Conservation (phyloP, 179 eudicot genomes). For the Silene coronaria region DNA sequence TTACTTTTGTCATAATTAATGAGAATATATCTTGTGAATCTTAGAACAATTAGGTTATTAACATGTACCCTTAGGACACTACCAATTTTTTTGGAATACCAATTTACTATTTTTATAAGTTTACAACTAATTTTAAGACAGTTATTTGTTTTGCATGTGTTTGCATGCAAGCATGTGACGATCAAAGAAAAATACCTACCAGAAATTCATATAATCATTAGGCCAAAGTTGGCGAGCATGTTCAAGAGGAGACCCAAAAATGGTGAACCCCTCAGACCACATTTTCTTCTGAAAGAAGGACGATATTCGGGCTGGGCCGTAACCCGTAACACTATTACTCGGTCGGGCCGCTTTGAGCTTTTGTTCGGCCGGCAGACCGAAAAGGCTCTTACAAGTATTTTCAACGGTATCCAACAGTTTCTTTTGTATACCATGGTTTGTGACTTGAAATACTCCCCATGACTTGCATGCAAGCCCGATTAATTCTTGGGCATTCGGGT, state of each 20-base stretch:
- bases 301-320: slow-evolving; percentile 47
- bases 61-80: no score
- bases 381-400: slow-evolving; percentile 24
- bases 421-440: slow-evolving; percentile 34
- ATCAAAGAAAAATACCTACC: slow-evolving; percentile 28
- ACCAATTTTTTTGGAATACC: no score
- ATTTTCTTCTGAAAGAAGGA: slow-evolving; percentile 46
- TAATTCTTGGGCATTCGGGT: slow-evolving; percentile 23
- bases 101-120: no score
- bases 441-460: slow-evolving; percentile 44
- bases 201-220: slow-evolving; percentile 28
- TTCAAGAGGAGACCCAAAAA: slow-evolving; percentile 42
- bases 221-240: slow-evolving; percentile 60
- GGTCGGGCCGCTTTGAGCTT: slow-evolving; percentile 39
- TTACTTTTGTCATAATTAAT: no score
- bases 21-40: no score
- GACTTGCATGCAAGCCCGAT: slow-evolving; percentile 44
- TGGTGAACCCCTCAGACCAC: slow-evolving; percentile 62
- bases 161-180: slow-evolving; percentile 22
- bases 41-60: no score
- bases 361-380: slow-evolving; percentile 33
- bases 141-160: slow-evolving; percentile 13
- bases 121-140: no score
- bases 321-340: slow-evolving; percentile 33
- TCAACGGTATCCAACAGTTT: slow-evolving; percentile 30